Conservation (phyloP, 305 asterid genomes). For the Fraxinus floribunda region DNA sequence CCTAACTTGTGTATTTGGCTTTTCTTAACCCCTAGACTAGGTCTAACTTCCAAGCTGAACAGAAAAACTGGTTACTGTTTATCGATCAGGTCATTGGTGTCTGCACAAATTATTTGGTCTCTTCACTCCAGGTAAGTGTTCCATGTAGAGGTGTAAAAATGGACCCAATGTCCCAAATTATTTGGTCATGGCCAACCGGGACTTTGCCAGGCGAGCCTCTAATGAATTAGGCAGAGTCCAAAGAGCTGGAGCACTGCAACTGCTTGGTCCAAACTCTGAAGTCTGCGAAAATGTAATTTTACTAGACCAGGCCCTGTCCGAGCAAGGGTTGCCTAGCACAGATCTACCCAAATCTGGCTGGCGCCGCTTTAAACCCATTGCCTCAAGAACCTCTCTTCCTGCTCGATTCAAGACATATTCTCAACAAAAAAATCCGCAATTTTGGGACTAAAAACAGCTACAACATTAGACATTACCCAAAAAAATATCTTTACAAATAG, state of each 20-base stretch:
- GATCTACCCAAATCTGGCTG: background rate
- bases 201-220: background rate
- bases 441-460: background rate
- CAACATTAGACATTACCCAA: background rate
- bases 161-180: background rate
- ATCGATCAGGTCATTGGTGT: background rate
- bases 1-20: background rate
- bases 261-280: background rate
- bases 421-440: background rate
- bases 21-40: background rate
- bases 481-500: conserved; percentile 4
- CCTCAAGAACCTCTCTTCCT: background rate
- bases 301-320: background rate
- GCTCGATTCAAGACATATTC: background rate
- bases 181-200: background rate
- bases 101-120: background rate
- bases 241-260: background rate
- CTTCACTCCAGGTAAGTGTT: background rate
- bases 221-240: background rate
- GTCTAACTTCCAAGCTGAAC: background rate
- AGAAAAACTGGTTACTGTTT: background rate
- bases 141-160: background rate
- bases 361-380: background rate
- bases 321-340: background rate
- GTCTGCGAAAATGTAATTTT: background rate